Evolutionary conservation across 2,329 filamentous ascomycete species (phyloP).

Genomic region (Ophidiomyces ophidiicola): DNA sequence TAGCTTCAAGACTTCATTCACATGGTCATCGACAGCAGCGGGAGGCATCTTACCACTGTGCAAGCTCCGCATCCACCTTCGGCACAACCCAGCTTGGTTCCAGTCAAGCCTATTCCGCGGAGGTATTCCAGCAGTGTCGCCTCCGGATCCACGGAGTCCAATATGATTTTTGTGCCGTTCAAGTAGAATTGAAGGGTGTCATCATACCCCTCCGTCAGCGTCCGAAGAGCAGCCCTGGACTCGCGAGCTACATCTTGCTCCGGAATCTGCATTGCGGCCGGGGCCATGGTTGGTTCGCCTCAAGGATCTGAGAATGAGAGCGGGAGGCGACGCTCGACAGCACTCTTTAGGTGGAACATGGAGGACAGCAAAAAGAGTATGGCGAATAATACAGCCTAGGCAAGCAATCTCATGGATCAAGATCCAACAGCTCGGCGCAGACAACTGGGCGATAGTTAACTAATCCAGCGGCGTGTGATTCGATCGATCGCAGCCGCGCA

Average conservation of each 20-base stretch:
- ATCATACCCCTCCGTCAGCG: constrained; percentile 65
- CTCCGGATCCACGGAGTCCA: constrained; percentile 83
- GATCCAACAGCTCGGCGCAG: too few relatives aligned
- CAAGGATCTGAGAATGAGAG: background rate
- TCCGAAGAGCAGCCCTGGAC: constrained; percentile 36
- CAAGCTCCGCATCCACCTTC: constrained; percentile 96
- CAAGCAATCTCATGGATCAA: too few relatives aligned
- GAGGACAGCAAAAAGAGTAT: too few relatives aligned
- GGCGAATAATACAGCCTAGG: too few relatives aligned
- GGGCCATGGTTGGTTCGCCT: constrained; percentile 39
- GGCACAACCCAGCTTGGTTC: constrained; percentile 90
- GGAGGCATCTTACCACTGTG: constrained; percentile 53
- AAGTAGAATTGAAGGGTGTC: constrained; percentile 87
- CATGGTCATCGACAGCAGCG: background rate
- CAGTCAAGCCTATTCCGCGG: constrained; percentile 80
- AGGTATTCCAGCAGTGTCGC: constrained; percentile 87
- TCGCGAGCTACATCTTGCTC: constrained; percentile 31
- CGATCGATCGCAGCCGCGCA: too few relatives aligned
- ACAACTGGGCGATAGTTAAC: too few relatives aligned
- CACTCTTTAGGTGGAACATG: too few relatives aligned
- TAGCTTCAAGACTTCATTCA: background rate
- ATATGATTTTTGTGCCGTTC: constrained; percentile 77
- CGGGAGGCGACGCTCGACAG: too few relatives aligned
- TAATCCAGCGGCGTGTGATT: too few relatives aligned
- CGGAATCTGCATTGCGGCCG: constrained; percentile 41